Base-by-base conservation (phyloP, 331 rosid genomes). In the Stylosanthes scabra region DNA sequence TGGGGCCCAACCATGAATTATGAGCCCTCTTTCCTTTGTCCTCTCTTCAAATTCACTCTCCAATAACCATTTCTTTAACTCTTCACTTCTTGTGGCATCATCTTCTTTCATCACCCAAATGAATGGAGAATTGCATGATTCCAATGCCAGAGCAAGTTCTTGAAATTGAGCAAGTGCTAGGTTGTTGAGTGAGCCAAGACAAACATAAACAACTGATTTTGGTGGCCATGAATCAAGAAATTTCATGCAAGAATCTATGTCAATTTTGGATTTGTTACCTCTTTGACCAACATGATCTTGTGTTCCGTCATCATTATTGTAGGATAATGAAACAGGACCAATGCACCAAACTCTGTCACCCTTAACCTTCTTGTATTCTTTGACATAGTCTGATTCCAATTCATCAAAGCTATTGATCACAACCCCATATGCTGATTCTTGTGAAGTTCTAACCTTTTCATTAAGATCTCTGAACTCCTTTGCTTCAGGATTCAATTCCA, bases 311-410 rank as follows among this genome's bases (percentile, higher is more conserved):
- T 52, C 52, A 37, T 84, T 20, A 8, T 66, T 72, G 78, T 87
- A 83, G 73, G 80, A 57, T 1, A 77, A 66, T 3, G 96, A 89
- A 60, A 89, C 89, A 7, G 92, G 96, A n/a, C 96, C 96, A 73
- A 87, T 45, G 59, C 89, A 89, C 96, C 92, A 87, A 4, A 82
- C 80, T n/a, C 40, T 89, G 27, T 20, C 6, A 56, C 16, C 83
- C 3, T 25, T 83, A 2, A n/a, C 80, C 37, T 59, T 78, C 66
- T 77, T 78, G 59, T 71, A 85, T 14, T 59, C 84, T 14, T 58
- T 70, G 7, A 76, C 83, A 66, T 89, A 89, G 1, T 46, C 83
- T 12, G 16, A 29, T 71, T 89, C 90, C 78, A 89, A 54, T 60
- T 89, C 89, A 39, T 89, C 85, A 59, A 83, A 89, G 34, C 81